A percentile compares a stretch with the other conserved stretches of the same genome.
Evolutionary conservation across 768 basidiomycete species (phyloP).

Genomic region (Russula virescens): DNA sequence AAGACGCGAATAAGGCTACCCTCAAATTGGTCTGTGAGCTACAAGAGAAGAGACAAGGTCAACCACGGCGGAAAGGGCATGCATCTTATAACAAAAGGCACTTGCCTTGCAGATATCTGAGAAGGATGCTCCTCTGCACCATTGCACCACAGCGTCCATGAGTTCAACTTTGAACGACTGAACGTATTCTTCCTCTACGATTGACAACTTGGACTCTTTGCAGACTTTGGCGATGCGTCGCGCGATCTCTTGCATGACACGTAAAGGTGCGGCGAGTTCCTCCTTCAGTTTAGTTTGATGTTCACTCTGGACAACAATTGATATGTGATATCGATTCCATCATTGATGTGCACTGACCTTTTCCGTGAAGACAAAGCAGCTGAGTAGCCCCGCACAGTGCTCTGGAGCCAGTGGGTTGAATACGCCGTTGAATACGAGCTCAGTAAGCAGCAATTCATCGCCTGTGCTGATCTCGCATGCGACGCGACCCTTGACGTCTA

Average conservation of each 20-base stretch:
- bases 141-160: constrained; percentile 96
- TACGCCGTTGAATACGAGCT: constrained; percentile 94
- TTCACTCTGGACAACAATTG: constrained; percentile 57
- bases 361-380: constrained; percentile 96
- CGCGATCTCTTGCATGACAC: constrained; percentile 94
- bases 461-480: constrained; percentile 98
- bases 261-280: constrained; percentile 86
- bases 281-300: constrained; percentile 82
- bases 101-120: constrained; percentile 91
- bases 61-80: background rate
- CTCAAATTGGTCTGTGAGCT: constrained; percentile 96
- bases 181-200: constrained; percentile 94
- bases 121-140: constrained; percentile 98
- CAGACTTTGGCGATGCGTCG: constrained; percentile 95
- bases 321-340: background rate
- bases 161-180: constrained; percentile 96
- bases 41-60: background rate
- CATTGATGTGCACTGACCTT: constrained; percentile 51
- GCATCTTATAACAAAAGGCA: background rate
- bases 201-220: constrained; percentile 81
- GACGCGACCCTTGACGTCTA: constrained; percentile 96
- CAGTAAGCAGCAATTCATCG: constrained; percentile 92
- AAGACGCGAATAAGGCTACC: constrained; percentile 96
- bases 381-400: constrained; percentile 88
- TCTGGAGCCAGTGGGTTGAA: constrained; percentile 90